Conservation (phyloP, 352 stramenopile species). For the Pythium apleroticum region DNA sequence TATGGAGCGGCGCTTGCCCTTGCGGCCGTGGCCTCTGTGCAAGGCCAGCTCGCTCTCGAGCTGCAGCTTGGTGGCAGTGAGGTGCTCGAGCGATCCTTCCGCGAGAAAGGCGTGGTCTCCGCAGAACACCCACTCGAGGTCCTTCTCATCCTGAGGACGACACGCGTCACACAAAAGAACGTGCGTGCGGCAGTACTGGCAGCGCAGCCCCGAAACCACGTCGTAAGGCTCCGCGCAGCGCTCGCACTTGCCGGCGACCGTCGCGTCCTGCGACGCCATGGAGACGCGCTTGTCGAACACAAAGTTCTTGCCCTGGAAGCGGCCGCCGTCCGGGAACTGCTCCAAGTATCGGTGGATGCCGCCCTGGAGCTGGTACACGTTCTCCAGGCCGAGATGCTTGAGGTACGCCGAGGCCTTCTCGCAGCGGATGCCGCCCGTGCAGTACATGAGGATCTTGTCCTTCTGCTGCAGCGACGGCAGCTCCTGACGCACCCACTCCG, state of each 20-base stretch:
- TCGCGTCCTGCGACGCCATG: constrained; percentile 51
- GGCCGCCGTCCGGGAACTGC: constrained; percentile 62
- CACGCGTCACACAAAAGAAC: constrained; percentile 72
- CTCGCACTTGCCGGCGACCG: constrained; percentile 64
- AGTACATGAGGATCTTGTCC: constrained; percentile 86
- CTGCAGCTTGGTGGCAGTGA: constrained; percentile 31
- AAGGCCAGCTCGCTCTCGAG: constrained; percentile 37
- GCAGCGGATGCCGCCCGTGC: constrained; percentile 81
- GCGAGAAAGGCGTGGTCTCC: constrained; percentile 55
- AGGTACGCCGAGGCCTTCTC: constrained; percentile 85
- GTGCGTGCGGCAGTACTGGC: constrained; percentile 78
- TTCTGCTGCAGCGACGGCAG: constrained; percentile 61
- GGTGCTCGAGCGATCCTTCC: constrained; percentile 36
- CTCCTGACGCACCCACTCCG: constrained; percentile 56
- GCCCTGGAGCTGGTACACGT: constrained; percentile 79
- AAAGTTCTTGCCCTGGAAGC: constrained; percentile 86
- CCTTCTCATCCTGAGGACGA: constrained; percentile 22
- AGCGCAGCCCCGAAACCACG: constrained; percentile 58
- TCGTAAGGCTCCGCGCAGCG: constrained; percentile 63
- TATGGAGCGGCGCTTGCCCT: constrained; percentile 70
- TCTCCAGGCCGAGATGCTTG: constrained; percentile 57
- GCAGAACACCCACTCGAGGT: constrained; percentile 51
- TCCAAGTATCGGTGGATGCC: constrained; percentile 87
- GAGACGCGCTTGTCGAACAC: constrained; percentile 84
- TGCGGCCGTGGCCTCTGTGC: constrained; percentile 49